Base-by-base conservation (phyloP, 2,329 filamentous ascomycete species). In the Apiospora aurea region DNA sequence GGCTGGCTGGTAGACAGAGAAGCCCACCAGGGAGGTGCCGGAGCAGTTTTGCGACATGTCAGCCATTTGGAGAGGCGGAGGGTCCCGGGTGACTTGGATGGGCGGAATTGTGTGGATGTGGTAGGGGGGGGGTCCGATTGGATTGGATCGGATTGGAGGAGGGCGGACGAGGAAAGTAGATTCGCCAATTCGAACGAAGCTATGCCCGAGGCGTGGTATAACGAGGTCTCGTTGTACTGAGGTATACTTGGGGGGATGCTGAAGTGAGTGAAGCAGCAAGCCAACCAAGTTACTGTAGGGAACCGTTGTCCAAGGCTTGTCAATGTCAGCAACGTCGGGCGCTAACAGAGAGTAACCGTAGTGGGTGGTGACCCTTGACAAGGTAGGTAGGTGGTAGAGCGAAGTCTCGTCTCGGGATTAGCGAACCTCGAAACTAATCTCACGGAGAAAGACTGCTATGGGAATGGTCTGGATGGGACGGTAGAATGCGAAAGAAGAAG, bases 1-100 rank as follows among this genome's bases (percentile, higher is more conserved):
- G 68, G 84, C 80, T 61, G 88, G 85, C 83, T 92, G 90, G 78
- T 86, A 89, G 79, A 91, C 85, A 73, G 88, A 89, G 80, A 90
- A 90, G 71, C 87, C 87, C 81, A 85, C 80, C 49, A 82, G 76
- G 74, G 80, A 76, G 73, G 75, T 76, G 16, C 7, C 24, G 66
- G 82, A 81, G 73, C 77, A 78, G 76, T 81, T 81, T 73, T 78
- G 77, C 70, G 81, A 81, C 80, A 82, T 83, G 71, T 44, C 66
- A 47, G 66, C 66, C 66, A 68, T 68, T 68, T 26, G 34, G 29
- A 64, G 10, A n/a, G 57, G 29, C 29, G 29, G 53, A 61, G 18
- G 53, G 29, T 21, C 10, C 53, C 53, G 53, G 53, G 57, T n/a
- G 57, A 64, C 57, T 38, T 64, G 29, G 18, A n/a, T 38, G 57